Percentiles rank a stretch among this genome's conserved stretches.
Evolutionary conservation across 495 filamentous ascomycete genomes (phyloP).

Genomic region (Neurospora cerealis): DNA sequence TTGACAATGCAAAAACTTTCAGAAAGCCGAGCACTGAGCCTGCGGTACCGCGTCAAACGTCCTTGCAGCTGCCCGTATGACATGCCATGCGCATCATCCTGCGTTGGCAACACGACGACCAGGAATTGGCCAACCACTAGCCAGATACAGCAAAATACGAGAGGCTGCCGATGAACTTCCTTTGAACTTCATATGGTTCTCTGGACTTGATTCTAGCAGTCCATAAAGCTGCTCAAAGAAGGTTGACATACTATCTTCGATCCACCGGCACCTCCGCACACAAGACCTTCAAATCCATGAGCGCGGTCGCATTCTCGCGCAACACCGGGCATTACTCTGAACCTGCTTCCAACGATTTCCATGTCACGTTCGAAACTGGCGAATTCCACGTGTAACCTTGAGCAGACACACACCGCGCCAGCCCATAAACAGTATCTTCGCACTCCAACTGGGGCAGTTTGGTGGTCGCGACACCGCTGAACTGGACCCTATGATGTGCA

Average conservation of each 20-base stretch:
- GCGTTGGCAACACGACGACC: background rate
- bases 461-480: constrained; percentile 14
- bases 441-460: constrained; percentile 5
- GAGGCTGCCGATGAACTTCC: background rate
- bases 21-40: background rate
- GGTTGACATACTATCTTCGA: background rate
- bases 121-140: background rate
- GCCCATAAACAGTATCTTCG: background rate
- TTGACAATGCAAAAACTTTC: background rate
- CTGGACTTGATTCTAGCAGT: background rate
- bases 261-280: background rate
- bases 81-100: background rate
- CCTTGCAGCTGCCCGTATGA: background rate
- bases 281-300: background rate
- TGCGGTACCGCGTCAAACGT: background rate
- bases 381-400: background rate
- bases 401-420: background rate
- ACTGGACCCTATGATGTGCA: constrained; percentile 7
- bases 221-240: background rate
- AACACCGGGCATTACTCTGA: background rate
- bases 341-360: background rate
- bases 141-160: background rate
- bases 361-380: background rate
- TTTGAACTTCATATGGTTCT: background rate
- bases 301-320: background rate